Evolutionary conservation across 768 basidiomycete genomes (phyloP), one percentile per base, ranked within the genome.

Genomic region (Auriculariales sp.): DNA sequence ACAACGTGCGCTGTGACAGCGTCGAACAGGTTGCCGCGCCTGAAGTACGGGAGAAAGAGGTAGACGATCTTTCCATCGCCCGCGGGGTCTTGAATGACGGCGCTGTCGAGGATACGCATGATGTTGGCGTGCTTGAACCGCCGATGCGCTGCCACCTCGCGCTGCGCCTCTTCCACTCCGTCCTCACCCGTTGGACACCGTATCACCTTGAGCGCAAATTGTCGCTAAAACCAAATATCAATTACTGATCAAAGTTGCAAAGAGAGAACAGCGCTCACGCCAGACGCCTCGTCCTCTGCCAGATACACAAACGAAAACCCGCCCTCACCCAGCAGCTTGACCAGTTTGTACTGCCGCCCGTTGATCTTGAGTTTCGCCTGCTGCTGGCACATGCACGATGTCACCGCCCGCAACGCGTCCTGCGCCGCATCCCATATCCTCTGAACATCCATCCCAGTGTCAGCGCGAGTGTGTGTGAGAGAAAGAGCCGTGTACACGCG

Each of bases 111-210:
- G 62, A 94, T 91, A 31, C 85, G 85, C 62, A 99, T 99, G 59
- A 98, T 97, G 63, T 98, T 97, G 17, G 85, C 86, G 64, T 97
- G 94, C 88, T 80, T 87, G 73, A 98, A 98, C 52, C 94, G 76
- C 59, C 91, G 72, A 63, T 95, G 95, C 0, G 95, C 93, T 62
- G 94, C 89, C 2, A 89, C 83, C 62, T 90, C 89, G 46, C 79
- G 72, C 85, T 90, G 82, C 3, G 81, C 87, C 61, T 90, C 88
- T 58, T 83, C 83, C 50, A 98, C 90, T 9, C 81, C 83, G 49
- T 94, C 91, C 4, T 77, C 70, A 6, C 90, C 90, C 34, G 83
- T 83, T 1, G 89, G 90, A 71, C 91, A 93, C 36, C 91, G 75
- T 61, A 95, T 93, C 68, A 95, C 98, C 72, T 99, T 99, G 54